Conservation (phyloP, 2,329 filamentous ascomycete species). For the Microdochium trichocladiopsis region DNA sequence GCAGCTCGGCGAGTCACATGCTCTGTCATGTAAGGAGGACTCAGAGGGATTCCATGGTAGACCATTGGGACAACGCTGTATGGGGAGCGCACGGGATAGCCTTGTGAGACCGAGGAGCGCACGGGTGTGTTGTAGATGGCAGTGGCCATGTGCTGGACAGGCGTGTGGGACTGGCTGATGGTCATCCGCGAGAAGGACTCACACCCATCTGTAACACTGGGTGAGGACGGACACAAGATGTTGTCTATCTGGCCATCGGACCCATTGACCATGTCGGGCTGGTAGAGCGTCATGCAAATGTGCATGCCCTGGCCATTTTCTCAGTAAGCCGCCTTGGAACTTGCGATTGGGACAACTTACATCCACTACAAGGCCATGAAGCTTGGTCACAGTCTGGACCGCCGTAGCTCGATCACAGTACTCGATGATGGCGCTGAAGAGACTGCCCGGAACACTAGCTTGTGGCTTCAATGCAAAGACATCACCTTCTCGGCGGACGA, state of each 20-base stretch:
- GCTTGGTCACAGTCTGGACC: conserved; percentile 28
- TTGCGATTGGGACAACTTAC: conserved; percentile 20
- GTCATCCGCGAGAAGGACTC: conserved; percentile 17
- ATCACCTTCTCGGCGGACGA: conserved; percentile 40
- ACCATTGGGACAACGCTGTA: conserved; percentile 28
- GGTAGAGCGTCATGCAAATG: conserved; percentile 17
- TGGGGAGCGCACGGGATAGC: conserved; percentile 13
- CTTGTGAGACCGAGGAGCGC: conserved; percentile 13
- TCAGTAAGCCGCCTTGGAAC: conserved; percentile 2
- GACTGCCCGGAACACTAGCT: conserved; percentile 29
- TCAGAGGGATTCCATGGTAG: conserved; percentile 23
- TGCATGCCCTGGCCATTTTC: conserved; percentile 13
- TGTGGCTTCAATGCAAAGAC: conserved; percentile 44
- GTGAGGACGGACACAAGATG: conserved; percentile 11
- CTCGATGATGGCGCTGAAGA: conserved; percentile 42
- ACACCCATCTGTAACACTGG: conserved; percentile 12
- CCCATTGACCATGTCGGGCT: conserved; percentile 17
- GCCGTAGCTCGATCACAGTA: conserved; percentile 43
- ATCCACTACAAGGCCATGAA: conserved; percentile 27
- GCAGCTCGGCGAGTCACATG: conserved; percentile 9
- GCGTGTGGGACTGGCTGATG: conserved; percentile 14
- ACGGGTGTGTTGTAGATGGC: conserved; percentile 12
- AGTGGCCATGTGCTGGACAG: conserved; percentile 3
- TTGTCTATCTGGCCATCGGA: conserved; percentile 7
- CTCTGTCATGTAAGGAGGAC: conserved; percentile 23